phyloP scores from a whole-genome alignment of 1,284 basidiomycete species.

The Gomphus bonarii region DNA sequence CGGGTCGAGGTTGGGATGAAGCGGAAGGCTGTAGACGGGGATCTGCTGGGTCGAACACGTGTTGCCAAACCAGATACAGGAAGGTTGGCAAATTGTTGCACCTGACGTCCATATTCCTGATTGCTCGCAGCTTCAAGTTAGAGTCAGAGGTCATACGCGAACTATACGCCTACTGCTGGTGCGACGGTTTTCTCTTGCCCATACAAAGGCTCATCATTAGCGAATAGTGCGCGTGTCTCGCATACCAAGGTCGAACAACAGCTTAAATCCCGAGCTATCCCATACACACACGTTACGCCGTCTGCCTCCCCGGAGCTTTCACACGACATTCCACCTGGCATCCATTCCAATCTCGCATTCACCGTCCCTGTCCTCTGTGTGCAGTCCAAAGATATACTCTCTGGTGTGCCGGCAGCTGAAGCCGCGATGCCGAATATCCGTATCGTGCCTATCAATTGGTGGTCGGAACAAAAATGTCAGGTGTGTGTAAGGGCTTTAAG shows the following conservation, averaged over 20 bases:
- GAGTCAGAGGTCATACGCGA: constrained; percentile 61
- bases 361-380: constrained; percentile 78
- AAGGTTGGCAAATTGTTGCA: background rate
- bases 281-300: constrained; percentile 69
- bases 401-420: constrained; percentile 73
- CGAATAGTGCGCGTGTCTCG: constrained; percentile 73
- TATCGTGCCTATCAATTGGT: constrained; percentile 84
- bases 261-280: constrained; percentile 72
- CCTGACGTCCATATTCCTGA: background rate
- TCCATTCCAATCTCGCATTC: constrained; percentile 51
- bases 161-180: constrained; percentile 77
- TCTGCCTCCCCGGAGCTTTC: constrained; percentile 18
- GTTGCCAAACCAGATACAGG: background rate
- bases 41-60: background rate
- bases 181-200: constrained; percentile 15
- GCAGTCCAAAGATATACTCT: constrained; percentile 69
- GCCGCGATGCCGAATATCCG: constrained; percentile 86
- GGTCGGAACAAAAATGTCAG: constrained; percentile 55
- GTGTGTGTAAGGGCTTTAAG: constrained; percentile 18
- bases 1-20: constrained; percentile 22
- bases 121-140: constrained; percentile 46
- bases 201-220: background rate
- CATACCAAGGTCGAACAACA: constrained; percentile 84
- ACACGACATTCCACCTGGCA: constrained; percentile 19
- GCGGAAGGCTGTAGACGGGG: constrained; percentile 20